These are phyloP conservation scores for Pistacia atlantica DNA, from an alignment of 345 rosid species.

Conservation along the genomic window DNA sequence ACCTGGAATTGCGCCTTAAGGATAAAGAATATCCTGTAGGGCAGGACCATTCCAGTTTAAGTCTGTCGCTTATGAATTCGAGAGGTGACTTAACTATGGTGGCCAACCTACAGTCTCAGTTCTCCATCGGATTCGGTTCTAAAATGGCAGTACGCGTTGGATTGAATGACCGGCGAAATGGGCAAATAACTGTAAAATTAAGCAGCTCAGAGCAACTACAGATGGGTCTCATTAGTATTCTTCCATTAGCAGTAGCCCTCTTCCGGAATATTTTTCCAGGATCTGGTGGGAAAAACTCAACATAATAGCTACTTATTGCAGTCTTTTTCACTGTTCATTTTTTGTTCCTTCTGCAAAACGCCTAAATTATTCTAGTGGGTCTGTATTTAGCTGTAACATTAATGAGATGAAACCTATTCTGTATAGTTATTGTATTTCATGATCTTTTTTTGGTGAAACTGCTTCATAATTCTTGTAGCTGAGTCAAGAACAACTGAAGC, in stretches of 20 bases:
- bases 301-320: not conserved
- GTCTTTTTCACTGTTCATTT: not conserved
- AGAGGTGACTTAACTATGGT: slow-evolving; percentile 31
- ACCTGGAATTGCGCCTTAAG: slow-evolving; percentile 38
- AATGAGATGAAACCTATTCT: not conserved
- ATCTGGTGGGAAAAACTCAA: slow-evolving; percentile 9
- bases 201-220: slow-evolving; percentile 46
- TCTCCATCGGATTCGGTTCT: slow-evolving; percentile 36
- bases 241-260: slow-evolving; percentile 39
- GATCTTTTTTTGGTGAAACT: not conserved
- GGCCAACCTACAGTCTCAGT: slow-evolving; percentile 46
- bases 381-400: slow-evolving; percentile 5
- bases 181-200: slow-evolving; percentile 42
- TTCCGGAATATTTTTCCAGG: slow-evolving; percentile 25
- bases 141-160: slow-evolving; percentile 37
- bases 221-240: slow-evolving; percentile 30
- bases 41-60: slow-evolving; percentile 34
- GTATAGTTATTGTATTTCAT: not conserved
- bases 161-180: slow-evolving; percentile 46
- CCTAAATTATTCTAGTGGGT: not conserved
- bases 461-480: not conserved
- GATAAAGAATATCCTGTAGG: slow-evolving; percentile 36
- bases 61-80: slow-evolving; percentile 43
- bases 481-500: too few relatives aligned
- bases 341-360: not conserved